Base-by-base conservation (phyloP, 495 filamentous ascomycete genomes). In the Penicillium steckii region DNA sequence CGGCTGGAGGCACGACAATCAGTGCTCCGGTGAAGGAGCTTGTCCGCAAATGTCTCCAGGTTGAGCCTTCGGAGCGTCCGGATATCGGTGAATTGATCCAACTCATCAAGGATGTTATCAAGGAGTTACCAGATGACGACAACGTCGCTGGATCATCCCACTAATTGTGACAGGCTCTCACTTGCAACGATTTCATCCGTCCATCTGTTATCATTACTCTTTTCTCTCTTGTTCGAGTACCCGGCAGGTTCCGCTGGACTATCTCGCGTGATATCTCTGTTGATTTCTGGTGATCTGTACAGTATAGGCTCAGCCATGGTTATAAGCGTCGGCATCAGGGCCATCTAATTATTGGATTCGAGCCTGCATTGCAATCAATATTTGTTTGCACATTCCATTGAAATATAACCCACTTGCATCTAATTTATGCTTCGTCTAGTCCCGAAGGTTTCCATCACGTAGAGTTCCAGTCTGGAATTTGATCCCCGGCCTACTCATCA, bases 61-160 rank as follows among this genome's bases (percentile, higher is more conserved):
- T 98, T n/a, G 94, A 98, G 74, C 88, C 95, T 22, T 83, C 76
- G 8, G 95, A 98, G 62, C 77, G 94, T 53, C 94, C 94, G 9
- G 89, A 95, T 73, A 88, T 98, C 55, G 85, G 90, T 55, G 87
- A 95, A 75, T 65, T 98, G 72, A 95, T 95, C 61, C 72, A 76
- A 48, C 80, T 91, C 66, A 84, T 96, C 32, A 84, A 91, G 74
- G 73, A 78, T 42, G 86, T 90, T 7, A 83, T 97, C 59, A 82
- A 78, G 17, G 77, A 80, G 58, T 65, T 95, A 58, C 89, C 90
- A 3, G 87, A 89, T 12, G 90, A 94, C 59, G 85, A 80, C 33
- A 72, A 71, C 25, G 52, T 61, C 21, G 59, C 65, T 12, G 50
- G 70, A 22, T 41, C 64, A 18, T 68, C 66, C 33, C 57, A 52